These are phyloP conservation scores for Pichia sp. DNA, from an alignment of 1,139 yeast genomes.

Conservation along the genomic window DNA sequence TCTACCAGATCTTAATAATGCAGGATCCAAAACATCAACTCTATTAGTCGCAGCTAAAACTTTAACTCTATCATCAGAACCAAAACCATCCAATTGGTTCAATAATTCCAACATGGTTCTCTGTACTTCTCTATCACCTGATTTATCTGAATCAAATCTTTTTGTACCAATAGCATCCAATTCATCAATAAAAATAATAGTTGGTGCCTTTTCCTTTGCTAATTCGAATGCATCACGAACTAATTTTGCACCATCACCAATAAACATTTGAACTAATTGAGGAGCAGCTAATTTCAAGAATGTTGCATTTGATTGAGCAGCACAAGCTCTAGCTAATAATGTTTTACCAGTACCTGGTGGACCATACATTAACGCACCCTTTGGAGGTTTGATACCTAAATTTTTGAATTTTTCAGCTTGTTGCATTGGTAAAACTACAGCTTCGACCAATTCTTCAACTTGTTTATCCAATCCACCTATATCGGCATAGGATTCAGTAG, in stretches of 20 bases:
- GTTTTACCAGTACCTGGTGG: slow-evolving; percentile 99
- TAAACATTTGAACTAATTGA: slow-evolving; percentile 96
- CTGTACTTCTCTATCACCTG: slow-evolving; percentile 98
- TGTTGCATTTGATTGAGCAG: slow-evolving; percentile 98
- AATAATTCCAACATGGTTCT: slow-evolving; percentile 97
- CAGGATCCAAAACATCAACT: slow-evolving; percentile 96
- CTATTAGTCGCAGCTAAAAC: slow-evolving; percentile 98
- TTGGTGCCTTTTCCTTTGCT: slow-evolving; percentile 97
- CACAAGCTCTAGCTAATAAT: slow-evolving; percentile 94
- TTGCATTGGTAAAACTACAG: slow-evolving; percentile 97
- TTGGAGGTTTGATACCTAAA: slow-evolving; percentile 93
- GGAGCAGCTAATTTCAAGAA: slow-evolving; percentile 96
- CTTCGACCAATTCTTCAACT: slow-evolving; percentile 95
- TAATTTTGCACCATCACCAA: slow-evolving; percentile 98
- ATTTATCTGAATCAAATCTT: slow-evolving; percentile 94
- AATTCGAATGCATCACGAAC: slow-evolving; percentile 98
- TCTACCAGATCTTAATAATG: slow-evolving; percentile 93
- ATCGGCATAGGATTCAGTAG: slow-evolving; percentile 93
- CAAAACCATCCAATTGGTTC: slow-evolving; percentile 96
- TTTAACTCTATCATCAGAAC: slow-evolving; percentile 95
- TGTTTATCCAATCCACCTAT: slow-evolving; percentile 98
- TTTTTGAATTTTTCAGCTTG: slow-evolving; percentile 93
- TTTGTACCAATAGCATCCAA: slow-evolving; percentile 98
- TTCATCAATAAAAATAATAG: slow-evolving; percentile 95
- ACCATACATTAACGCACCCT: slow-evolving; percentile 98